A percentile compares a stretch with the other conserved stretches of the same genome.
These are phyloP conservation scores for Epichloe scottii DNA, from an alignment of 2,329 filamentous ascomycete species.

Conservation along the genomic window DNA sequence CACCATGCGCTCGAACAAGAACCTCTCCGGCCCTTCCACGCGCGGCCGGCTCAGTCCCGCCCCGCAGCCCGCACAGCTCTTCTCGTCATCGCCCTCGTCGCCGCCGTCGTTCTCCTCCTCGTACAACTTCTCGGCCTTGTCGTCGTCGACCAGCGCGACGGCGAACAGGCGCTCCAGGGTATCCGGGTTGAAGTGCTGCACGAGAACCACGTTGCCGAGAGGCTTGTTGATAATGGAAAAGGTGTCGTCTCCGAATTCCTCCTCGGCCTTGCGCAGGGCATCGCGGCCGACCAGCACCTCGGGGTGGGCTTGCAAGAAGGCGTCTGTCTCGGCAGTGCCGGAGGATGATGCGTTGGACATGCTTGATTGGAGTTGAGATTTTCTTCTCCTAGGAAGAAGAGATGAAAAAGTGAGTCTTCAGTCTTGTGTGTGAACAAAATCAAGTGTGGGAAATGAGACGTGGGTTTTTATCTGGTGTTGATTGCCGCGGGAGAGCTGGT, in stretches of 20 bases:
- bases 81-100: neutral
- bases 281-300: slow-evolving; percentile 9
- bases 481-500: no score
- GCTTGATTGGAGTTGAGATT: neutral
- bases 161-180: slow-evolving; percentile 8
- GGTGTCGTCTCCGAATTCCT: slow-evolving; percentile 5
- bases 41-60: neutral
- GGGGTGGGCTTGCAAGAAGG: slow-evolving; percentile 6
- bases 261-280: slow-evolving; percentile 5
- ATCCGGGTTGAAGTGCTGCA: slow-evolving; percentile 8
- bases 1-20: slow-evolving; percentile 3
- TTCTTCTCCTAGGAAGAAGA: neutral
- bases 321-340: neutral
- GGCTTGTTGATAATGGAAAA: slow-evolving; percentile 9
- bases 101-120: slow-evolving; percentile 5
- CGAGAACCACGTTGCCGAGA: slow-evolving; percentile 5
- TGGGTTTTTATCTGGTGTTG: no score
- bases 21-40: neutral
- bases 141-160: slow-evolving; percentile 6
- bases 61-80: slow-evolving; percentile 4
- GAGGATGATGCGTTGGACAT: neutral
- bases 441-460: no score
- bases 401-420: no score
- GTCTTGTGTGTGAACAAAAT: no score
- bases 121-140: slow-evolving; percentile 5